Conservation (phyloP, 768 basidiomycete species). For the Mycena sanguinolenta region DNA sequence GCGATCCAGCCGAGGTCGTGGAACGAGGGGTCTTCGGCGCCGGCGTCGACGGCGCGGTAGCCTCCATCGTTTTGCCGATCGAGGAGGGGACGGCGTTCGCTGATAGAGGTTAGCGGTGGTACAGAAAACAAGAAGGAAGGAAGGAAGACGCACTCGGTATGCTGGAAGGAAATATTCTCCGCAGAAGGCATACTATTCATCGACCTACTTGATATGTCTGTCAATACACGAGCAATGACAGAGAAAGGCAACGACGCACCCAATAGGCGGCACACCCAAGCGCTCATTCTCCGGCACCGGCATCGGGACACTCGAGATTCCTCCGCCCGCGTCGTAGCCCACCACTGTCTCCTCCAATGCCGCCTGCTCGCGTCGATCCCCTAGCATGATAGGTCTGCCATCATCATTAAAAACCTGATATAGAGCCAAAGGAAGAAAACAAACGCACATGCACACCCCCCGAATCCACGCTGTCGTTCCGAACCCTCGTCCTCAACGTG, state of each 20-base stretch:
- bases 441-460: constrained; percentile 19
- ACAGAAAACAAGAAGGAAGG: not conserved
- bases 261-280: constrained; percentile 4
- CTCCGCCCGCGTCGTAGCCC: not conserved
- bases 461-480: constrained; percentile 2
- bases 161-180: constrained; percentile 18
- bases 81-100: constrained; percentile 37
- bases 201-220: constrained; percentile 1
- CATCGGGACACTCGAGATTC: constrained; percentile 47
- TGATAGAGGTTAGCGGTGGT: not conserved
- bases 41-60: constrained; percentile 1
- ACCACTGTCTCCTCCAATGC: not conserved
- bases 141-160: constrained; percentile 23
- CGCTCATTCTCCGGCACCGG: constrained; percentile 26
- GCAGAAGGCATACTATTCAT: constrained; percentile 28
- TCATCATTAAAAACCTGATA: not conserved
- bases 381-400: constrained; percentile 13
- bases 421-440: not conserved
- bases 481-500: too few relatives aligned
- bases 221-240: not conserved
- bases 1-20: constrained; percentile 81
- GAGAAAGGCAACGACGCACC: constrained; percentile 7
- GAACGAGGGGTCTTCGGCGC: constrained; percentile 37
- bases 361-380: not conserved
- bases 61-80: constrained; percentile 11